Percentiles rank a stretch among this genome's conserved stretches.
Evolutionary conservation across 139 green algal genomes (phyloP).

Genomic region (Chlorella sp.): DNA sequence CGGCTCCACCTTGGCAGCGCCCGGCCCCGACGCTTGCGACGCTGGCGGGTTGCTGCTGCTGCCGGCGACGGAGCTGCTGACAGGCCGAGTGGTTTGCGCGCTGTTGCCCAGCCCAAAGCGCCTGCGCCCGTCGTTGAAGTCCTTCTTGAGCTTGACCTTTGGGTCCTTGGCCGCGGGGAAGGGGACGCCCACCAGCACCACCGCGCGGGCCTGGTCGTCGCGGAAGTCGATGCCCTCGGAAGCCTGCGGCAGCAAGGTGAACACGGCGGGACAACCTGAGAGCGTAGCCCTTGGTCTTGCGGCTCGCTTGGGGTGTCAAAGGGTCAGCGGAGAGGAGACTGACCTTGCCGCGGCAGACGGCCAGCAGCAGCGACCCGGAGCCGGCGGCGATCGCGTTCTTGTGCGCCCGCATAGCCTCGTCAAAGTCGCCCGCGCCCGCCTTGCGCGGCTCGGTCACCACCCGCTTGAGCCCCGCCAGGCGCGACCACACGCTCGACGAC

Average conservation of each 20-base stretch:
- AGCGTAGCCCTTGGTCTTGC: neutral
- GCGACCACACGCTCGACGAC: slow-evolving; percentile 51
- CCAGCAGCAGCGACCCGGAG: slow-evolving; percentile 77
- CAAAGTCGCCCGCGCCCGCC: slow-evolving; percentile 62
- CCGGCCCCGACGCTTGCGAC: neutral
- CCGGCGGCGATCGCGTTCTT: slow-evolving; percentile 55
- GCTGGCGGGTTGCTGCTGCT: neutral
- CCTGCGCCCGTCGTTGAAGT: too few species aligned
- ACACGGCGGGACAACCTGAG: neutral
- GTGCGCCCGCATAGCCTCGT: slow-evolving; percentile 64
- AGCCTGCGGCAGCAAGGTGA: slow-evolving; percentile 45
- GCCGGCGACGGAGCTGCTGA: too few species aligned
- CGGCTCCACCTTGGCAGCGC: slow-evolving; percentile 6
- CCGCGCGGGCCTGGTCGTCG: slow-evolving; percentile 76
- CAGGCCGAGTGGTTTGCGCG: too few species aligned
- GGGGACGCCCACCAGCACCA: slow-evolving; percentile 92
- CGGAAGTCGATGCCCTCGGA: slow-evolving; percentile 96
- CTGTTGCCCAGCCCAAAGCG: too few species aligned
- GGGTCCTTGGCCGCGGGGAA: slow-evolving; percentile 80
- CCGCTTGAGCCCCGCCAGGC: slow-evolving; percentile 58
- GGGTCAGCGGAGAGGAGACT: neutral
- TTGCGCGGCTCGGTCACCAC: slow-evolving; percentile 70
- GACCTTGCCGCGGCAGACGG: slow-evolving; percentile 93
- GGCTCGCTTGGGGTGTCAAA: neutral
- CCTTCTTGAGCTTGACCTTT: slow-evolving; percentile 76